Conservation (phyloP, 148 eudicot genomes). For the Dianthus caryophyllus region DNA sequence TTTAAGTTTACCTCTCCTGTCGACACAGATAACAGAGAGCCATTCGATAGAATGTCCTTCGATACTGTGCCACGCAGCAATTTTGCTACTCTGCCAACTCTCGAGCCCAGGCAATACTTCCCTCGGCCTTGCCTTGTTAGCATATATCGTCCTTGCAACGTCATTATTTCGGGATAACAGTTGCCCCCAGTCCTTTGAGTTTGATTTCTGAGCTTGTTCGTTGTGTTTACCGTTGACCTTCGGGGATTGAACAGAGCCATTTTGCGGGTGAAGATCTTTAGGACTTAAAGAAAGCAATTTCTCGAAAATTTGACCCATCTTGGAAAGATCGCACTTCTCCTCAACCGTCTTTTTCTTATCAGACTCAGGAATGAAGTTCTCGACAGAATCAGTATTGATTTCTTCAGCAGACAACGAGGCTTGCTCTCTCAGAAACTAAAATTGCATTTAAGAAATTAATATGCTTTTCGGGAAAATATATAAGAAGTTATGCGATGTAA, state of each 20-base stretch:
- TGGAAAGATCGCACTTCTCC: slow-evolving; percentile 39
- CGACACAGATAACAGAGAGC: slow-evolving; percentile 67
- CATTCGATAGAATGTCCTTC: slow-evolving; percentile 86
- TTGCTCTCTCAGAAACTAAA: slow-evolving; percentile 87
- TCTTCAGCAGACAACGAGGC: slow-evolving; percentile 65
- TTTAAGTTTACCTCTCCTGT: slow-evolving; percentile 70
- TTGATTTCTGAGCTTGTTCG: slow-evolving; percentile 51
- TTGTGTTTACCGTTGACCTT: slow-evolving; percentile 84
- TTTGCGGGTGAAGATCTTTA: slow-evolving; percentile 42
- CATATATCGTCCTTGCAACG: slow-evolving; percentile 58
- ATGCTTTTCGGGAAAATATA: slow-evolving; percentile 7
- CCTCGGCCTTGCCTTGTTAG: slow-evolving; percentile 56
- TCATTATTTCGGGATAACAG: slow-evolving; percentile 57
- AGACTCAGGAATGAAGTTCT: slow-evolving; percentile 46
- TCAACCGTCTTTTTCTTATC: slow-evolving; percentile 39
- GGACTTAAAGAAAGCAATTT: slow-evolving; percentile 39
- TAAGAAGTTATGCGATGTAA: not conserved
- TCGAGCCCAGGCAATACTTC: slow-evolving; percentile 81
- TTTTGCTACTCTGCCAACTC: slow-evolving; percentile 71
- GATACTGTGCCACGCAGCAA: slow-evolving; percentile 80
- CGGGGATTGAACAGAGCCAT: slow-evolving; percentile 39
- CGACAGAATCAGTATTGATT: slow-evolving; percentile 55
- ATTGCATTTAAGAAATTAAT: slow-evolving; percentile 13
- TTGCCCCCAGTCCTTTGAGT: slow-evolving; percentile 49
- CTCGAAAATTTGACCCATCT: slow-evolving; percentile 41